Evolutionary conservation across 2,329 filamentous ascomycete genomes (phyloP).

Genomic region (Sarocladium oryzae): DNA sequence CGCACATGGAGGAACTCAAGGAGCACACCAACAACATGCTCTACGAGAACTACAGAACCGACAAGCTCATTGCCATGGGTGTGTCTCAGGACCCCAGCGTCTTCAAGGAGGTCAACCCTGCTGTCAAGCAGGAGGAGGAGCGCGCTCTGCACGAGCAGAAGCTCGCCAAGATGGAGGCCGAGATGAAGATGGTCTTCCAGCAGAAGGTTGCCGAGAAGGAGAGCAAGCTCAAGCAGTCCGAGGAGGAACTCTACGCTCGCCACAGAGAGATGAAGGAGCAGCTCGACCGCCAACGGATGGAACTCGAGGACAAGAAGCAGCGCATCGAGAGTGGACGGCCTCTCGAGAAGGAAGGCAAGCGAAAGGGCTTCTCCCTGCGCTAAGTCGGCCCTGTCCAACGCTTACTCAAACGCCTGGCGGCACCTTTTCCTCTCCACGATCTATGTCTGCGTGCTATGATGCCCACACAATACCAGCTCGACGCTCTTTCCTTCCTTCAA

Average conservation of each 20-base stretch:
- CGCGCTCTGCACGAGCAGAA: constrained; percentile 97
- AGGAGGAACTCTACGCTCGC: constrained; percentile 95
- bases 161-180: constrained; percentile 99
- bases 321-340: constrained; percentile 93
- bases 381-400: constrained; percentile 40
- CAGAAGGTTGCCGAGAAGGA: constrained; percentile 99
- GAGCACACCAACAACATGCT: constrained; percentile 99
- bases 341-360: constrained; percentile 95
- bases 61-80: constrained; percentile 98
- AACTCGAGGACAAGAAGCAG: constrained; percentile 97
- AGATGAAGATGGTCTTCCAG: constrained; percentile 99
- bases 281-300: constrained; percentile 85
- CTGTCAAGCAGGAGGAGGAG: constrained; percentile 99
- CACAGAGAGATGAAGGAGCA: constrained; percentile 99
- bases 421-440: constrained; percentile 33
- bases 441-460: constrained; percentile 54
- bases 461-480: constrained; percentile 53
- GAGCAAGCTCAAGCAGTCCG: constrained; percentile 98
- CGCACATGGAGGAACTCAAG: constrained; percentile 99
- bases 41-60: constrained; percentile 99
- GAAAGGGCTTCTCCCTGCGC: constrained; percentile 98
- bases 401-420: not conserved
- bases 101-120: constrained; percentile 99
- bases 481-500: constrained; percentile 44
- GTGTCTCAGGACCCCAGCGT: constrained; percentile 97